phyloP scores from a whole-genome alignment of 2,329 filamentous ascomycete genomes.

The Cercospora canescens region DNA sequence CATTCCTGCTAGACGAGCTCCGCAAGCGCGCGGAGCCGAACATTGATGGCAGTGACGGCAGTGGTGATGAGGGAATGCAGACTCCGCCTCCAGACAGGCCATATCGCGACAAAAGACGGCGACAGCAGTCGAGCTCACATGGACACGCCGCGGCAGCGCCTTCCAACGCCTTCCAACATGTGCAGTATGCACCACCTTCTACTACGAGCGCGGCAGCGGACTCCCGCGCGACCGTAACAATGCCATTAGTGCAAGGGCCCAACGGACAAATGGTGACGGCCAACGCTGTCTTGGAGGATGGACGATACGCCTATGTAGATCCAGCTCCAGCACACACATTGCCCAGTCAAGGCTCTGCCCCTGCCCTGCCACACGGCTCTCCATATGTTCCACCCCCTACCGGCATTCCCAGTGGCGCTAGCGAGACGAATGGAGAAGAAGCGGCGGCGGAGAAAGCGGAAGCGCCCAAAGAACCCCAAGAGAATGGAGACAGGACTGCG shows the following conservation, averaged over 20 bases:
- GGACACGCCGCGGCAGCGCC: conserved; percentile 11
- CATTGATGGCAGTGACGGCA: conserved; percentile 42
- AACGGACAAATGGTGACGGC: conserved; percentile 14
- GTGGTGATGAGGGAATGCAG: conserved; percentile 33
- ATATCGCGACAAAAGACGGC: conserved; percentile 33
- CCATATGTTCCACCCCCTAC: conserved; percentile 22
- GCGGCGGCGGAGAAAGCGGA: conserved; percentile 1
- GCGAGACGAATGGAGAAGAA: conserved; percentile 6
- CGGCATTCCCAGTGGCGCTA: conserved; percentile 19
- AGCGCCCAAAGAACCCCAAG: neutral
- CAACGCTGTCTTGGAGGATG: conserved; percentile 18
- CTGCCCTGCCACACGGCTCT: conserved; percentile 24
- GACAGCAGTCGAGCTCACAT: conserved; percentile 16
- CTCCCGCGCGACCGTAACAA: neutral
- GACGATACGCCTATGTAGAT: conserved; percentile 11
- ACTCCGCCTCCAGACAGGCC: conserved; percentile 34
- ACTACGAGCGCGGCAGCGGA: neutral
- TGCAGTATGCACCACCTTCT: conserved; percentile 13
- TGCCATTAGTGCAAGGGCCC: conserved; percentile 16
- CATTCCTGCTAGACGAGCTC: conserved; percentile 55
- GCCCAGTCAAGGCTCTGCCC: conserved; percentile 6
- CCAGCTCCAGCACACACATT: neutral
- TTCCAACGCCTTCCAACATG: conserved; percentile 18
- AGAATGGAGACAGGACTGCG: neutral
- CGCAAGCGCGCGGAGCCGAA: conserved; percentile 50